Conservation (phyloP, 2,329 filamentous ascomycete species). For the Arthrinium puccinioides region DNA sequence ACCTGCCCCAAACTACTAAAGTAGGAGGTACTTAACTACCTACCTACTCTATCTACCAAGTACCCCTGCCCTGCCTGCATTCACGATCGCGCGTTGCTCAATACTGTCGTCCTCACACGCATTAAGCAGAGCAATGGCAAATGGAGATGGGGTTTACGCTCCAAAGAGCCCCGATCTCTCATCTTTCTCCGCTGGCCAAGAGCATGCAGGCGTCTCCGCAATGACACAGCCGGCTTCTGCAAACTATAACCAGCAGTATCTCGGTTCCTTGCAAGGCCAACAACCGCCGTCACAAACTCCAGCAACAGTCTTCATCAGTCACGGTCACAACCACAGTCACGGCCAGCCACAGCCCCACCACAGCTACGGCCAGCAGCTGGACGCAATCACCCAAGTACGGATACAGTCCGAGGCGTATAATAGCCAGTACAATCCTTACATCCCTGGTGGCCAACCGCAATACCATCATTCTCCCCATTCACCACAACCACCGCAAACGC, state of each 20-base stretch:
- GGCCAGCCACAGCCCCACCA: conserved; percentile 23
- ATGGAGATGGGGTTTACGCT: too few relatives aligned
- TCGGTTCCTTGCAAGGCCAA: too few relatives aligned
- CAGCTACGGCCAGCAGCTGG: too few relatives aligned
- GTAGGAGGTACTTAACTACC: too few relatives aligned
- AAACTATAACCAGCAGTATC: too few relatives aligned
- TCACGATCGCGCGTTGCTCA: too few relatives aligned
- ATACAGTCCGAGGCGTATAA: conserved; percentile 3
- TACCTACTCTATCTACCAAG: too few relatives aligned
- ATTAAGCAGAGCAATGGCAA: too few relatives aligned
- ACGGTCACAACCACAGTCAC: conserved; percentile 11
- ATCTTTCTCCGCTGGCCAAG: conserved; percentile 36
- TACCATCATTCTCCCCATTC: not conserved
- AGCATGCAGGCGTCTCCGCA: not conserved
- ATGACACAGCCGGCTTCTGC: not conserved
- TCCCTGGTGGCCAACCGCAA: conserved; percentile 4
- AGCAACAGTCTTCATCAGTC: conserved; percentile 2
- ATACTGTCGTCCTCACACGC: too few relatives aligned
- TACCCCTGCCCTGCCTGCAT: too few relatives aligned
- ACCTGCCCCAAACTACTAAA: too few relatives aligned
- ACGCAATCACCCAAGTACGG: too few relatives aligned
- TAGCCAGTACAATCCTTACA: conserved; percentile 10
- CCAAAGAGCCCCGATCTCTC: conserved; percentile 54
- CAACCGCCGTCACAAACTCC: not conserved
- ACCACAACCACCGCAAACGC: not conserved